These are phyloP conservation scores for Entonaema liquescens DNA, from an alignment of 495 filamentous ascomycete genomes.

Conservation along the genomic window DNA sequence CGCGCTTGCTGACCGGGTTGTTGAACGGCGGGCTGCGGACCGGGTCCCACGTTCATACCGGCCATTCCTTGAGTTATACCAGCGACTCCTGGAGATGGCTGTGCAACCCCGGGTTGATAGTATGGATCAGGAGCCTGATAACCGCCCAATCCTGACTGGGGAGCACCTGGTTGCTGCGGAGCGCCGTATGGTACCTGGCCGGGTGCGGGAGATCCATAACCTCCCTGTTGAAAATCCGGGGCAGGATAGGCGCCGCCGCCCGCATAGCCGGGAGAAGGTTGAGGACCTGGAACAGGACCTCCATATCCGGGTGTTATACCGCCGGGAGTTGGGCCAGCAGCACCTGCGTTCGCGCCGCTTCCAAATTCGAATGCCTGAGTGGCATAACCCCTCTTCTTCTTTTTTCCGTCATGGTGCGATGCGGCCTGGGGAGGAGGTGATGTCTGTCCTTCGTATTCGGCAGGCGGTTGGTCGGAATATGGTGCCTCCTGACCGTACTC, in stretches of 20 bases:
- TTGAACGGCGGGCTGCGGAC: conserved; percentile 61
- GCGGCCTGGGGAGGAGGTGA: conserved; percentile 51
- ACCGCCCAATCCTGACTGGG: conserved; percentile 57
- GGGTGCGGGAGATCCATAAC: conserved; percentile 60
- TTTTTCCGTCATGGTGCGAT: conserved; percentile 63
- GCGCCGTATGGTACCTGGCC: conserved; percentile 58
- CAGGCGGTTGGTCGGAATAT: conserved; percentile 49
- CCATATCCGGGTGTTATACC: conserved; percentile 37
- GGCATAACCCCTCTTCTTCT: conserved; percentile 93
- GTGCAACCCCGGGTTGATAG: conserved; percentile 65
- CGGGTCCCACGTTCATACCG: conserved; percentile 74
- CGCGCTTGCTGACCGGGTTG: conserved; percentile 65
- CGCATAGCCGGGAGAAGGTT: conserved; percentile 57
- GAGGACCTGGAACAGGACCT: conserved; percentile 48
- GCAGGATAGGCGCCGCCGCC: conserved; percentile 64
- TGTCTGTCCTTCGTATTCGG: conserved; percentile 49
- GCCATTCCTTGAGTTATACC: conserved; percentile 85
- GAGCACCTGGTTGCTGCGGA: conserved; percentile 55
- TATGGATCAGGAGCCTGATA: conserved; percentile 73
- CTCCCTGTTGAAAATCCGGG: conserved; percentile 64
- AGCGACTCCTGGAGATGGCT: conserved; percentile 65
- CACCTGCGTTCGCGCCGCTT: conserved; percentile 82
- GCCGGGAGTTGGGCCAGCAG: conserved; percentile 53
- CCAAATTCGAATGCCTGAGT: conserved; percentile 94
- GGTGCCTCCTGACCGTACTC: conserved; percentile 62